Evolutionary conservation across 73 alveolate genomes (phyloP).

Genomic region (Paramecium biaurelia): DNA sequence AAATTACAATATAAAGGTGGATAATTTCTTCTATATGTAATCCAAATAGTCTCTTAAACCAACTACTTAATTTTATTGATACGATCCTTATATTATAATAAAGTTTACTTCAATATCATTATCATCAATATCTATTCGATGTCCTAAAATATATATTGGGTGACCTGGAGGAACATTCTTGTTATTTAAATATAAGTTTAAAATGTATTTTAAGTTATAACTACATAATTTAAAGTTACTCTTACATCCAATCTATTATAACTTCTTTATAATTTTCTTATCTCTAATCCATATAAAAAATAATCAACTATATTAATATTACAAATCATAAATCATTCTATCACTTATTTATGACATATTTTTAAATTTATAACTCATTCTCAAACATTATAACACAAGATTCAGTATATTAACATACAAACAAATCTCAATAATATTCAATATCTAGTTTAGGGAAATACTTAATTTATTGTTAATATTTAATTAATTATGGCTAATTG

Average conservation of each 20-base stretch:
- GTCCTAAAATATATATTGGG: neutral
- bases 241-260: neutral
- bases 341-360: neutral
- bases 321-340: neutral
- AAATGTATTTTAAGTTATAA: neutral
- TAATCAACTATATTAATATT: neutral
- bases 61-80: neutral
- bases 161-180: neutral
- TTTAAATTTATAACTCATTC: neutral
- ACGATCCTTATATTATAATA: neutral
- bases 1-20: constrained; percentile 36
- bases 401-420: neutral
- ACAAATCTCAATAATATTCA: neutral
- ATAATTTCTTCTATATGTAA: constrained; percentile 56
- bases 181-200: neutral
- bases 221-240: neutral
- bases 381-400: too few relatives aligned
- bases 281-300: neutral
- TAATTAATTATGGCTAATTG: constrained; percentile 58
- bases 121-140: neutral
- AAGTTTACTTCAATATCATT: neutral
- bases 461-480: neutral
- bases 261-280: neutral
- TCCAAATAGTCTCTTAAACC: constrained; percentile 26
- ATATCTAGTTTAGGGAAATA: neutral